Evolutionary conservation across 2,329 filamentous ascomycete species (phyloP).

Genomic region (Xylariaceae sp.): DNA sequence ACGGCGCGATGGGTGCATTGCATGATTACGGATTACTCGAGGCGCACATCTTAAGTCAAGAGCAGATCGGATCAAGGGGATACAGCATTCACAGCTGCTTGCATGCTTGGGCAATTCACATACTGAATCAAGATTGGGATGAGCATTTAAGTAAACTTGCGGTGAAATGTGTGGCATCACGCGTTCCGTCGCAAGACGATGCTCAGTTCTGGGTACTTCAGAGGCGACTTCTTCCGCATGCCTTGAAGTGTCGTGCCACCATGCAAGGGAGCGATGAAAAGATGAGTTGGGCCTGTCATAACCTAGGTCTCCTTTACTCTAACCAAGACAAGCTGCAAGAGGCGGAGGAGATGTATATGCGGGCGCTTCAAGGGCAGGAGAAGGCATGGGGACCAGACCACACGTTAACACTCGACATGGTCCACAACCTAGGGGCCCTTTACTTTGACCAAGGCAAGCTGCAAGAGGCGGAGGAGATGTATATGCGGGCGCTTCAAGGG

Average conservation of each 20-base stretch:
- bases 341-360: constrained; percentile 25
- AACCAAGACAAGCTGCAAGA: constrained; percentile 20
- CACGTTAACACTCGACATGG: neutral
- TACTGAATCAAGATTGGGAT: constrained; percentile 3
- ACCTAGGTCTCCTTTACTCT: constrained; percentile 26
- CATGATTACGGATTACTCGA: constrained; percentile 7
- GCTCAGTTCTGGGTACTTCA: constrained; percentile 1
- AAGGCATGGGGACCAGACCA: constrained; percentile 1
- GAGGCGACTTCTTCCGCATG: constrained; percentile 6
- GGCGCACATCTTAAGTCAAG: neutral
- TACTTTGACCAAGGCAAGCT: neutral
- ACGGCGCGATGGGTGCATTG: neutral
- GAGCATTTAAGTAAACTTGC: constrained; percentile 1
- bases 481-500: neutral
- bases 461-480: neutral
- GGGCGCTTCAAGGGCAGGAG: constrained; percentile 21
- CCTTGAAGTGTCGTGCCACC: neutral
- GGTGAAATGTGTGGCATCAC: constrained; percentile 1
- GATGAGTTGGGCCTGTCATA: constrained; percentile 11
- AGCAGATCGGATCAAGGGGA: constrained; percentile 6
- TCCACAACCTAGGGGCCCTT: constrained; percentile 1
- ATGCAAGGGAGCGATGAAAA: neutral
- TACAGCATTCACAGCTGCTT: constrained; percentile 9
- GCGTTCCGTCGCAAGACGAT: neutral
- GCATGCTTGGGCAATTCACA: constrained; percentile 5